Conservation (phyloP, 306 rosid genomes). For the Cicer chorassanicum region DNA sequence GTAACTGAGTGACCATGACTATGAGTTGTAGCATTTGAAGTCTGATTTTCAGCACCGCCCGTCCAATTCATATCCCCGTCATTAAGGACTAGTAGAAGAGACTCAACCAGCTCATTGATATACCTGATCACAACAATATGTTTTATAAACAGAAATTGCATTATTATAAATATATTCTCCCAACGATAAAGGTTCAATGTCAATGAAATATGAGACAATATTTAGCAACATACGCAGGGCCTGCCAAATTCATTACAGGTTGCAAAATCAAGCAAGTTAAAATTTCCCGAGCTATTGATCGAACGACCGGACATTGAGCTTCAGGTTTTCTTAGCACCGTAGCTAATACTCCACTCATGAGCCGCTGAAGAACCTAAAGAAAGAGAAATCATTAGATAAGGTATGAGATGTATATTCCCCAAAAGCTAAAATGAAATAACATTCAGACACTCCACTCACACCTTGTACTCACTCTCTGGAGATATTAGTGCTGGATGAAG, state of each 20-base stretch:
- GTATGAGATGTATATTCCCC: constrained; percentile 42
- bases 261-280: constrained; percentile 86
- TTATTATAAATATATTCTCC: neutral
- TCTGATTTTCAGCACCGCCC: constrained; percentile 49
- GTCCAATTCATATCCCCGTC: constrained; percentile 50
- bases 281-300: constrained; percentile 93
- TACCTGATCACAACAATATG: constrained; percentile 61
- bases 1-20: constrained; percentile 11
- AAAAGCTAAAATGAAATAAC: constrained; percentile 41
- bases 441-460: constrained; percentile 85
- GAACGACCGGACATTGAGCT: constrained; percentile 83
- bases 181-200: constrained; percentile 35
- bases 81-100: constrained; percentile 61
- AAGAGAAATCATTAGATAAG: constrained; percentile 47
- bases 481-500: constrained; percentile 96
- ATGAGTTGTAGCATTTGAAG: constrained; percentile 52
- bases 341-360: constrained; percentile 83
- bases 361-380: constrained; percentile 80
- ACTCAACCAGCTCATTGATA: constrained; percentile 84
- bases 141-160: constrained; percentile 33
- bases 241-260: constrained; percentile 82
- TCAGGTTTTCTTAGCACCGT: constrained; percentile 81
- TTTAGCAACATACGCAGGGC: constrained; percentile 80
- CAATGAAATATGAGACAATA: constrained; percentile 30
- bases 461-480: constrained; percentile 99